Conservation (phyloP, 148 eudicot species). For the Selenicereus undatus region DNA sequence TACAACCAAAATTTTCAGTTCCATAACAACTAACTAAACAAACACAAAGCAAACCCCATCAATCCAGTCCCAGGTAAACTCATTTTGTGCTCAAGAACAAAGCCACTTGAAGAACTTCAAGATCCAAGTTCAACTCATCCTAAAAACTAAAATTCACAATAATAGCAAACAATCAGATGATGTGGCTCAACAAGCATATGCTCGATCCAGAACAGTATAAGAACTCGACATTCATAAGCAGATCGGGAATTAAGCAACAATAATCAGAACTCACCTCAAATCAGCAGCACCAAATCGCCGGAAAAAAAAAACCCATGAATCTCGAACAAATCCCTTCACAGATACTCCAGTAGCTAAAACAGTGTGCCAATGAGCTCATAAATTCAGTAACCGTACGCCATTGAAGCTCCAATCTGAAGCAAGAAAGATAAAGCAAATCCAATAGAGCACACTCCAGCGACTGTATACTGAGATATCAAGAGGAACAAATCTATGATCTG, state of each 20-base stretch:
- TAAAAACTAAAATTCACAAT: background rate
- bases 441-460: background rate
- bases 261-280: conserved; percentile 15
- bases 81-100: background rate
- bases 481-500: conserved; percentile 7
- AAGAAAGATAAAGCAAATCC: conserved; percentile 1
- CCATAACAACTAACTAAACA: background rate
- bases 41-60: conserved; percentile 8
- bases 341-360: conserved; percentile 4
- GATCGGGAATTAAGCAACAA: conserved; percentile 22
- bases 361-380: background rate
- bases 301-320: background rate
- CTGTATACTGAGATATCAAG: conserved; percentile 18
- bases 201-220: conserved; percentile 22
- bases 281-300: conserved; percentile 16
- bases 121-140: conserved; percentile 11
- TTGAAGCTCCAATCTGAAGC: conserved; percentile 19
- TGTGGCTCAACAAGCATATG: background rate
- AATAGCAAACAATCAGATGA: background rate
- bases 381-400: conserved; percentile 18
- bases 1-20: background rate
- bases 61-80: conserved; percentile 2
- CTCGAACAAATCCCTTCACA: conserved; percentile 5
- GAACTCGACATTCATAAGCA: background rate
- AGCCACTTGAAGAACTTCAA: conserved; percentile 2